Evolutionary conservation across 805 yeast species (phyloP).

Genomic region (Candida adriatica): DNA sequence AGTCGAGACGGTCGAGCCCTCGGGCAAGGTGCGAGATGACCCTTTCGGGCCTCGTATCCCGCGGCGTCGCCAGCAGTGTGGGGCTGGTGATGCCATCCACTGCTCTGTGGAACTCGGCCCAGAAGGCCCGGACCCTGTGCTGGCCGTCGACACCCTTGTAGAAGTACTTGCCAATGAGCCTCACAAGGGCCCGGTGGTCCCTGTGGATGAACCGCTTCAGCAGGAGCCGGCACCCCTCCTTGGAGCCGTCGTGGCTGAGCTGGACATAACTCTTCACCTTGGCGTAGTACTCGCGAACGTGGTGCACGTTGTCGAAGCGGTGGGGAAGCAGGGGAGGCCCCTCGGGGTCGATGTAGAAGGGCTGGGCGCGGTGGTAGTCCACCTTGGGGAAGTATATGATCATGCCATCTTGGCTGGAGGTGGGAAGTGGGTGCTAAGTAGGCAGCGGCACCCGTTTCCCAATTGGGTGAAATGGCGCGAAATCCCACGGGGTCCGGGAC

Average conservation of each 20-base stretch:
- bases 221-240: slow-evolving; percentile 4
- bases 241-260: slow-evolving; percentile 5
- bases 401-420: slow-evolving; percentile 2
- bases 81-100: not conserved
- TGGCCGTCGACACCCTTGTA: slow-evolving; percentile 4
- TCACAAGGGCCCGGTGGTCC: slow-evolving; percentile 1
- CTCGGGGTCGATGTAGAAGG: slow-evolving; percentile 1
- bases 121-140: slow-evolving; percentile 4
- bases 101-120: slow-evolving; percentile 2
- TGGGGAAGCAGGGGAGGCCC: slow-evolving; percentile 3
- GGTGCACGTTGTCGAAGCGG: slow-evolving; percentile 5
- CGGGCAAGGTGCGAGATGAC: slow-evolving; percentile 1
- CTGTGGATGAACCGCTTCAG: slow-evolving; percentile 4
- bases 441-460: too few species aligned
- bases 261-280: slow-evolving; percentile 6
- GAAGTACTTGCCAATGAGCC: slow-evolving; percentile 4
- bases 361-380: slow-evolving; percentile 1
- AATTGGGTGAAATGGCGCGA: too few species aligned
- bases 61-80: slow-evolving; percentile 1
- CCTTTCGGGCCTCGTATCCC: slow-evolving; percentile 3
- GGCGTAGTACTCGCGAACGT: slow-evolving; percentile 3
- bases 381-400: slow-evolving; percentile 5
- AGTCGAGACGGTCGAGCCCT: not conserved
- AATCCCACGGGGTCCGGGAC: not conserved
- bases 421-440: too few species aligned